phyloP scores from a whole-genome alignment of 1,139 yeast species.

The Trichomonascaceae sp. region DNA sequence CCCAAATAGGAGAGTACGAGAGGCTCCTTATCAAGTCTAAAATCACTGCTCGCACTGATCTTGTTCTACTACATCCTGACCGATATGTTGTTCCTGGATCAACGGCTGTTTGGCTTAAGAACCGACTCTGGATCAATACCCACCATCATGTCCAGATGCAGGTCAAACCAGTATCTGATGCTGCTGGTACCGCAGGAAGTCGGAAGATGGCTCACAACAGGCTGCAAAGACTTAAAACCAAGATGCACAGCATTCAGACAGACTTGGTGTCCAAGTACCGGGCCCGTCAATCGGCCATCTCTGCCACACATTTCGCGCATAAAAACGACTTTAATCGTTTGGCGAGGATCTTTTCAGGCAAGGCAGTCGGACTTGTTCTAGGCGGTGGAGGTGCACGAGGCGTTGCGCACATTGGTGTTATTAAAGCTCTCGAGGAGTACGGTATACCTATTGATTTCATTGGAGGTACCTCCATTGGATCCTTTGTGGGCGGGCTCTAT shows the following conservation, averaged over 20 bases:
- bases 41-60: constrained; percentile 80
- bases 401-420: constrained; percentile 78
- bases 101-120: constrained; percentile 73
- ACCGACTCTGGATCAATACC: constrained; percentile 79
- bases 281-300: constrained; percentile 20
- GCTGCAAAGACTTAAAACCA: constrained; percentile 16
- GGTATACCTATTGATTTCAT: constrained; percentile 90
- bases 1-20: constrained; percentile 78
- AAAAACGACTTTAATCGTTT: constrained; percentile 82
- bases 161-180: background rate
- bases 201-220: constrained; percentile 6
- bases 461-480: constrained; percentile 95
- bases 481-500: constrained; percentile 89
- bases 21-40: constrained; percentile 57
- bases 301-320: constrained; percentile 40
- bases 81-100: constrained; percentile 73
- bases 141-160: constrained; percentile 71
- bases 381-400: constrained; percentile 99
- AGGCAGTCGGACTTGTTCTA: constrained; percentile 83
- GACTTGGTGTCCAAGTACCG: constrained; percentile 24
- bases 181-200: background rate
- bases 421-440: constrained; percentile 83
- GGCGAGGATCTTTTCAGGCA: constrained; percentile 82
- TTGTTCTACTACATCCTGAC: constrained; percentile 74
- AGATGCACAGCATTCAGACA: constrained; percentile 24